Base-by-base conservation (phyloP, 129 eudicot species). In the Flaveria brownii region DNA sequence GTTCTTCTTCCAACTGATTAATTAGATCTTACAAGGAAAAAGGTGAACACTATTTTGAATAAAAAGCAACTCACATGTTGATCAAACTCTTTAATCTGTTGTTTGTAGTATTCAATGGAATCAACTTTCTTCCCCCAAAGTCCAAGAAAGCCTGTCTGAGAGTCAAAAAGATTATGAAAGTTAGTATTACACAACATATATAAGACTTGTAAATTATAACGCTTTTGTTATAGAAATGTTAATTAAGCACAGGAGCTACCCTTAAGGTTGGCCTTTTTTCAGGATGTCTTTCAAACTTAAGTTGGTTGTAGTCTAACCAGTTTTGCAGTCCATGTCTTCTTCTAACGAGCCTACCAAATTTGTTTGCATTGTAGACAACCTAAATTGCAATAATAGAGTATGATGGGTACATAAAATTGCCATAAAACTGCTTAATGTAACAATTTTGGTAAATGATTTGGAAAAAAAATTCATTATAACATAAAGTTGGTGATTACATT, bases 311-410 rank as follows among this genome's bases (percentile, higher is more conserved):
- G 80, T 95, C 99, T 73, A 91, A 86, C 99, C 99, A 95, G 80
- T 91, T 89, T 51, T 91, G 97, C 78, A 95, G 77, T 71, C 90
- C 82, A 55, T 91, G 83, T 83, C 97, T 86, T 85, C 89, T 84
- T 61, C 86, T 82, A 56, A 91, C 88, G 3, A 95, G 91, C 78
- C 78, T 86, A 36, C 89, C 90, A 76, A 95, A 95, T 84, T 88
- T 95, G 84, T 95, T 95, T 65, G 97, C 96, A 80, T 95, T 79
- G 74, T 95, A 95, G 47, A 95, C 99, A 54, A 86, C 96, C 99
- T 94, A 84, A 68, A 78, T 68, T n/a, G 47, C 71, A 46, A 55
- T 20, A 77, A 77, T 52, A 52, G 16, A 39, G 64, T 52, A 52
- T 64, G 52, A 70, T 22, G 67, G 57, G 64, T 77, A 10, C 12